Conservation (phyloP, 805 yeast species). For the Metschnikowia kunwiensis region DNA sequence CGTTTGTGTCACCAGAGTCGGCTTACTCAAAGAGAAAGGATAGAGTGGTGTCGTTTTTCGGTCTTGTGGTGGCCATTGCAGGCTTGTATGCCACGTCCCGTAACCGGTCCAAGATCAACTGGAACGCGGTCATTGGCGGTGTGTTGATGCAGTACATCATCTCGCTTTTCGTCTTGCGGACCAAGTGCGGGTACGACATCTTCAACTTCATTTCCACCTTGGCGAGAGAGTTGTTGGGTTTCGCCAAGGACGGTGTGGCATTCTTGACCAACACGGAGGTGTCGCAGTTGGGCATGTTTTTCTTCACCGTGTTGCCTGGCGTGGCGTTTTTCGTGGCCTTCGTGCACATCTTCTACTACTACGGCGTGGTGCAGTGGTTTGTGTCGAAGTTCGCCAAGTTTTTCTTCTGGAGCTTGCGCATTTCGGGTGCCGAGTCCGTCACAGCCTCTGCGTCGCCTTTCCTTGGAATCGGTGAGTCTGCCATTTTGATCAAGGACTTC, state of each 20-base stretch:
- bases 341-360: constrained; percentile 57
- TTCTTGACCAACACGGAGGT: constrained; percentile 47
- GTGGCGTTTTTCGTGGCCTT: constrained; percentile 63
- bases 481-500: constrained; percentile 57
- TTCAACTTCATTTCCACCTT: constrained; percentile 58
- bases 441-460: constrained; percentile 68
- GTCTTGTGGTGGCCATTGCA: constrained; percentile 45
- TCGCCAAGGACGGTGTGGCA: constrained; percentile 59
- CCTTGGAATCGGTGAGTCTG: constrained; percentile 64
- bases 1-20: constrained; percentile 50
- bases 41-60: constrained; percentile 57
- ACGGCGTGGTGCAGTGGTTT: constrained; percentile 58
- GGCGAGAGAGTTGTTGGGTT: constrained; percentile 55
- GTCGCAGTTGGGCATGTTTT: constrained; percentile 44
- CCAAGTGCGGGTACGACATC: constrained; percentile 57
- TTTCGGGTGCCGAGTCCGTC: constrained; percentile 63
- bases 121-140: constrained; percentile 61
- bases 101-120: constrained; percentile 44
- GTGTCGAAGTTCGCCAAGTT: constrained; percentile 54
- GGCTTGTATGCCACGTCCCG: constrained; percentile 46
- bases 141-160: constrained; percentile 57
- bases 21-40: constrained; percentile 46
- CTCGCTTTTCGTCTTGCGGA: constrained; percentile 59
- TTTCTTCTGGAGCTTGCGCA: constrained; percentile 57
- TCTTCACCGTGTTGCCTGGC: constrained; percentile 59